Evolutionary conservation across 805 yeast genomes (phyloP).

Genomic region (Wickerhamia fluorescens): DNA sequence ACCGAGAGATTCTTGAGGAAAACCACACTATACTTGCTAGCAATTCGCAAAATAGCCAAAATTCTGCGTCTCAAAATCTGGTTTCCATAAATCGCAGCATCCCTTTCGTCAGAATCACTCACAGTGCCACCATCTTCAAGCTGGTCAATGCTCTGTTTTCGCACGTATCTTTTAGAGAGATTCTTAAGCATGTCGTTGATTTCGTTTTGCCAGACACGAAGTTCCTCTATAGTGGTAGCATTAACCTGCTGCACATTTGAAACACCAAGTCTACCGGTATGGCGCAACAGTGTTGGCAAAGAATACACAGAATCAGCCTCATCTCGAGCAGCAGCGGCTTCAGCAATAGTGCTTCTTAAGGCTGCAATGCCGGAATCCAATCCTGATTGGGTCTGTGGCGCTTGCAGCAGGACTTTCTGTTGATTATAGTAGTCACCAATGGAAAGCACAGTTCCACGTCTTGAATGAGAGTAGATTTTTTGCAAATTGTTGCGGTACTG

Average conservation of each 20-base stretch:
- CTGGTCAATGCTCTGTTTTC: no score
- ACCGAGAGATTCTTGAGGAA: slow-evolving; percentile 28
- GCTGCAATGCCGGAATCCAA: slow-evolving; percentile 5
- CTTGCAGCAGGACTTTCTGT: no score
- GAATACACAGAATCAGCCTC: slow-evolving; percentile 10
- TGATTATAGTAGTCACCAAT: slow-evolving; percentile 30
- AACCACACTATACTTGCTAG: slow-evolving; percentile 22
- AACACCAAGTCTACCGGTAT: slow-evolving; percentile 1
- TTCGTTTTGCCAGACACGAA: slow-evolving; percentile 48
- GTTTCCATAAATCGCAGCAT: slow-evolving; percentile 10
- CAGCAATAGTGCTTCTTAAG: slow-evolving; percentile 5
- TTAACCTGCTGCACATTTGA: not conserved
- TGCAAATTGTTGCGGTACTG: slow-evolving; percentile 31
- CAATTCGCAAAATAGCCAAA: slow-evolving; percentile 14
- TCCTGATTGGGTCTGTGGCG: slow-evolving; percentile 11
- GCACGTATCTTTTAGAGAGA: slow-evolving; percentile 34
- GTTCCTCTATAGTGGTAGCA: slow-evolving; percentile 26
- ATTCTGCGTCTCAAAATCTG: slow-evolving; percentile 17
- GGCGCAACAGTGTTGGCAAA: slow-evolving; percentile 6
- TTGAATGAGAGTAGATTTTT: slow-evolving; percentile 37
- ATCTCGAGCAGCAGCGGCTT: slow-evolving; percentile 6
- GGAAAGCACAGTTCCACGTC: slow-evolving; percentile 29
- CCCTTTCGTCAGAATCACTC: slow-evolving; percentile 11
- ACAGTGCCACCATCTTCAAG: slow-evolving; percentile 1
- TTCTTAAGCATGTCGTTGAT: slow-evolving; percentile 41